These are phyloP conservation scores for Dactylorhiza incarnata DNA, from an alignment of 106 monocot genomes.

Conservation along the genomic window DNA sequence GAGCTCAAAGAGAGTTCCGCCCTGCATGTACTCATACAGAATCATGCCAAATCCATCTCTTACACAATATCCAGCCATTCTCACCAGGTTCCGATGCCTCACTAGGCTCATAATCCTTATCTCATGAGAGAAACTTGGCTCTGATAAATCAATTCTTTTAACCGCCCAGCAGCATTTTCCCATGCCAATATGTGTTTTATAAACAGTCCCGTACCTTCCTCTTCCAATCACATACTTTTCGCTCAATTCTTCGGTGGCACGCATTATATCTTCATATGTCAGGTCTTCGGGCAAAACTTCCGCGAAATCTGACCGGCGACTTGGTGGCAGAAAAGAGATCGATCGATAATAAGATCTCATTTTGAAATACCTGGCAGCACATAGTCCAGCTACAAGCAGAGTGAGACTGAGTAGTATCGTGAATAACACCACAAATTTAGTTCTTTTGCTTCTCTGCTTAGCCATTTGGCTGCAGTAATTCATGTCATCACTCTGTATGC, in stretches of 20 bases:
- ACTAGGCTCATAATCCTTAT: slow-evolving; percentile 41
- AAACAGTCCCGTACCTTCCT: slow-evolving; percentile 70
- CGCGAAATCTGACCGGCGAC: slow-evolving; percentile 12
- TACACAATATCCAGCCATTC: slow-evolving; percentile 58
- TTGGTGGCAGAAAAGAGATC: slow-evolving; percentile 6
- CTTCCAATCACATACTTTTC: slow-evolving; percentile 72
- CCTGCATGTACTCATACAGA: slow-evolving; percentile 55
- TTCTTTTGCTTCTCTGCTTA: slow-evolving; percentile 5
- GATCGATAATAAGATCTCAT: slow-evolving; percentile 5
- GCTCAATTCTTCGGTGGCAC: slow-evolving; percentile 48
- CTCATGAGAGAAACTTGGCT: slow-evolving; percentile 37
- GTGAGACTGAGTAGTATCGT: slow-evolving; percentile 14
- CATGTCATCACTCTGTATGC: slow-evolving; percentile 8
- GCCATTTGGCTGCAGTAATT: slow-evolving; percentile 6
- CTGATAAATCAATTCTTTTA: slow-evolving; percentile 45
- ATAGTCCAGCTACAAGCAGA: slow-evolving; percentile 24
- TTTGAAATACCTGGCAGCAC: slow-evolving; percentile 8
- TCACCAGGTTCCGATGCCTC: slow-evolving; percentile 62
- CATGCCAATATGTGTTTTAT: slow-evolving; percentile 35
- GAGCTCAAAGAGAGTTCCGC: slow-evolving; percentile 55
- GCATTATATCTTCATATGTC: slow-evolving; percentile 56
- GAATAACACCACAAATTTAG: slow-evolving; percentile 7
- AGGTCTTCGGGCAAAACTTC: slow-evolving; percentile 52
- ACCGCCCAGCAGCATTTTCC: slow-evolving; percentile 59
- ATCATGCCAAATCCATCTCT: slow-evolving; percentile 56